Base-by-base conservation (phyloP, 2,329 filamentous ascomycete species). In the Sporothrix humicola region DNA sequence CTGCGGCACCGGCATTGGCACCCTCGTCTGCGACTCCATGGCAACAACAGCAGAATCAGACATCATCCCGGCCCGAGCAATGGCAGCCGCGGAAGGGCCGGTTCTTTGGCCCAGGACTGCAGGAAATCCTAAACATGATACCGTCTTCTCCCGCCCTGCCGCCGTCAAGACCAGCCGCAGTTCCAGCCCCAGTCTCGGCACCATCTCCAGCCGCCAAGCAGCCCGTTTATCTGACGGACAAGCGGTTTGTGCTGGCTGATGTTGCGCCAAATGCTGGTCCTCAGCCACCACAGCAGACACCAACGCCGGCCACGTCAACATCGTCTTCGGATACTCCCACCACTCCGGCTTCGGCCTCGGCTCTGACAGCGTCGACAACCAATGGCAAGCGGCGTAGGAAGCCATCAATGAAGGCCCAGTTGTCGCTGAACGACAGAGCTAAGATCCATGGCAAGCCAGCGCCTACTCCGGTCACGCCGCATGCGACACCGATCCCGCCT, bases 321-420 rank as follows among this genome's bases (percentile, higher is more conserved):
- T 37, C 20, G 26, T 56, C n/a, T n/a, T n/a, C 52, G 31, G 31
- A 37, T 37, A 56, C 52, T 10, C 20, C 52, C 8, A 23, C 13
- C n/a, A 26, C 52, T 3, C 52, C 52, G 20, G n/a, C n/a, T 12
- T 7, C n/a, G 10, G 68, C 17, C 5, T 12, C 12, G 37, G 12
- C 68, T 3, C 9, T 52, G 20, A 42, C 52, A 7, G 31, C 68
- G n/a, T 15, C 52, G 1, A n/a, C 37, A 46, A 23, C 52, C n/a
- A 56, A 37, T 3, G 66, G 66, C 15, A 69, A 69, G 15, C 66
- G 66, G 66, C 26, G 66, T 54, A 69, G 66, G 31, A 69, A 69
- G 66, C 66, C 66, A 31, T 69, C 66, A 54, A 69, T 69, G 66
- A 69, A 69, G 48, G 66, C 66, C 3, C 66, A 54, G 66, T 8